Evolutionary conservation across 148 eudicot genomes (phyloP), one percentile per base, ranked within the genome.

Genomic region (Amaranthus palmeri): DNA sequence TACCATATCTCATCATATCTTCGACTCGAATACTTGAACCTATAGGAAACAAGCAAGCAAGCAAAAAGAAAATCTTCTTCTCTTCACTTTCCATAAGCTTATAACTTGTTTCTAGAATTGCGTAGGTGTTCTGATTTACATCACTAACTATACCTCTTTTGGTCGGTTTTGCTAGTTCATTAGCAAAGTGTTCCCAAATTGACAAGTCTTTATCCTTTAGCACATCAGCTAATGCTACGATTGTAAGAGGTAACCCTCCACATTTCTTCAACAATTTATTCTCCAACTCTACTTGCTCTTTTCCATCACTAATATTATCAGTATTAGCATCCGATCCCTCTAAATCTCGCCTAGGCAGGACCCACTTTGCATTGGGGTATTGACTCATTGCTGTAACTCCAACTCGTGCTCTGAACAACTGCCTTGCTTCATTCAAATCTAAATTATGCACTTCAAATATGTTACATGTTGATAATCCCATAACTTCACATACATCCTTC

Each of bases 1-100:
- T 68, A 36, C 72, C 78, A 75, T 68, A 75, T 51, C 73, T 50
- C 73, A 68, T 68, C 46, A 75, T 68, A 9, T 75, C 60, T 4
- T 59, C 60, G 2, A 75, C 25, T 3, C 9, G 10, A 50, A 75
- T 42, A 15, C 52, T 61, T 41, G 67, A 50, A 68, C 56, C 72
- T 10, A 51, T 50, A 0, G 78, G 78, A 42, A 64, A 67, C 25
- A 68, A 15, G 60, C 78, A 75, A 50, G 72, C 72, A n/a, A 75
- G 72, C 51, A 57, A 57, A n/a, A 74, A 59, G 14, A 74, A 67
- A 17, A 7, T 67, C 61, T 10, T 67, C 13, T 75, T 75, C 40
- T 75, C 72, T 7, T 75, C 48, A 15, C 54, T 75, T 1, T 75
- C 67, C 15, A 75, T 60, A 41, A 75, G 67, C 17, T 60, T 75